Evolutionary conservation across 805 yeast species (phyloP).

Genomic region (Pichia ethanolica): DNA sequence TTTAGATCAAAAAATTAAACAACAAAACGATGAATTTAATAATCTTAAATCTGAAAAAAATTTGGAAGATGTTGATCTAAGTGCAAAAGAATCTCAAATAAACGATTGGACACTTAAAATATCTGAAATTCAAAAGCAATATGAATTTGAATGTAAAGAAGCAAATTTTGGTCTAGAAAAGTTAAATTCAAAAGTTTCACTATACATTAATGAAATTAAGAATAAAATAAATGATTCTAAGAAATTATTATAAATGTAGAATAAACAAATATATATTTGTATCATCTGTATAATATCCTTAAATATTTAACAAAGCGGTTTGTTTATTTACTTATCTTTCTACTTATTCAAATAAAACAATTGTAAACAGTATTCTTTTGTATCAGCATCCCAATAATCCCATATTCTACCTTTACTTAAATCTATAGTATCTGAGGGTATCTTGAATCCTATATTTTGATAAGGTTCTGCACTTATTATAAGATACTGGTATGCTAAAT

Average conservation of each 20-base stretch:
- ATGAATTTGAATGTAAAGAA: conserved; percentile 45
- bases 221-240: conserved; percentile 22
- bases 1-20: conserved; percentile 35
- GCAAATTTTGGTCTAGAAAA: conserved; percentile 47
- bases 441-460: conserved; percentile 67
- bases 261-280: not conserved
- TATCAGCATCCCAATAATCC: conserved; percentile 70
- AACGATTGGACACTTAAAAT: conserved; percentile 30
- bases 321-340: too few species aligned
- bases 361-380: conserved; percentile 64
- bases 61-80: conserved; percentile 41
- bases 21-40: conserved; percentile 39
- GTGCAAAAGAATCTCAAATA: conserved; percentile 41
- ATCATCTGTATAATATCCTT: not conserved
- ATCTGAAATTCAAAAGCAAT: conserved; percentile 33
- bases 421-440: conserved; percentile 56
- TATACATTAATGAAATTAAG: conserved; percentile 46
- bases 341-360: conserved; percentile 39
- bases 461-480: conserved; percentile 88
- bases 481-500: conserved; percentile 56
- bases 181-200: conserved; percentile 46
- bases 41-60: conserved; percentile 42
- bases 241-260: not conserved
- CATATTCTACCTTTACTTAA: conserved; percentile 39
- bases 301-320: too few species aligned